Base-by-base conservation (phyloP, 306 rosid species). In the Lithocarpus polystachyus region DNA sequence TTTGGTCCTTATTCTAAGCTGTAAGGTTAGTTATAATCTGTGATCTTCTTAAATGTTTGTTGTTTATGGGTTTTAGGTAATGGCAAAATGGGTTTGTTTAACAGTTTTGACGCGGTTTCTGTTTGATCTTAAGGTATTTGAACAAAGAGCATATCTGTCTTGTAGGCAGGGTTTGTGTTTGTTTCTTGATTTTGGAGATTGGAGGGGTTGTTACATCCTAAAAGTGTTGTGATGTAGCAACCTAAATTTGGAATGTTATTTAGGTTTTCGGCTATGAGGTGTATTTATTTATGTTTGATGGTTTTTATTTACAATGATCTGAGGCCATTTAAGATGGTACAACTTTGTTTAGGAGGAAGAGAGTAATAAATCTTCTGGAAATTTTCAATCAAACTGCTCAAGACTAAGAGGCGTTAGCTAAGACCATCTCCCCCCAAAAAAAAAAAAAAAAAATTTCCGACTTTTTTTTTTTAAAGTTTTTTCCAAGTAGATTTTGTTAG, bases 151-250 rank as follows among this genome's bases (percentile, higher is more conserved):
- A 31, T 68, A 74, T n/a, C 54, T 56, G 64, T 2, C 80, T 67
- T 72, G 29, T 75, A 17, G 65, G 68, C n/a, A 45, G 4, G 74
- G 79, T 78, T 83, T 83, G 72, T 75, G 37, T 56, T 29, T 72
- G 70, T 72, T 77, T 71, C 79, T 80, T 57, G 55, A 64, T 71
- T 71, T 43, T 23, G 73, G 17, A 56, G 60, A 37, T 48, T 51
- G 57, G 51, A 37, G 70, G 51, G 23, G 23, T 43, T 60, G 67
- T 53, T 68, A 22, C 4, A 6, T 56, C 68, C 28, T 43, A 31
- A 5, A 31, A 40, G 45, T 65, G 33, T 65, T 31, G n/a, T 65
- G 19, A 65, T 65, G 45, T 22, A 15, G 9, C 71, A 40, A 29
- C 45, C 19, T 20, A 20, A 65, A 31, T 29, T 31, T 17, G 43